Conservation (phyloP, 108 stramenopile species). For the Conticribra weissflogii region DNA sequence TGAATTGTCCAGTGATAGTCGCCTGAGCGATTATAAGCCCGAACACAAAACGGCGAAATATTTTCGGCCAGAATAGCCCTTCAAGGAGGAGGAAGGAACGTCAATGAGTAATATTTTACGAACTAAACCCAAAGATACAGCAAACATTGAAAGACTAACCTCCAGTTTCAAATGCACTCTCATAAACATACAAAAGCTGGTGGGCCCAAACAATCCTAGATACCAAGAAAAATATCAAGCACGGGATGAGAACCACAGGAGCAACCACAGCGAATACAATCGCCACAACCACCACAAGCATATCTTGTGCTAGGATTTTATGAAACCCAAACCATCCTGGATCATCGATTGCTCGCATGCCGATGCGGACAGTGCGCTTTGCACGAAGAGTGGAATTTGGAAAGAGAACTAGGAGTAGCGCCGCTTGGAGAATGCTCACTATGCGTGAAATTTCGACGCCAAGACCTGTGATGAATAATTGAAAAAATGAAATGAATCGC, state of each 20-base stretch:
- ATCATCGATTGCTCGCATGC: conserved; percentile 86
- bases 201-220: conserved; percentile 90
- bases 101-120: neutral
- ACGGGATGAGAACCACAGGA: conserved; percentile 86
- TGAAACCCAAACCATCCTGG: conserved; percentile 92
- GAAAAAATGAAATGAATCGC: too few species aligned
- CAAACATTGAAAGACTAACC: conserved; percentile 53
- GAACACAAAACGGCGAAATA: conserved; percentile 90
- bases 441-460: conserved; percentile 86
- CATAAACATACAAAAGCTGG: conserved; percentile 90
- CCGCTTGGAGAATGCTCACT: conserved; percentile 66
- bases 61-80: conserved; percentile 91
- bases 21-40: conserved; percentile 90
- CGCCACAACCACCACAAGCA: conserved; percentile 89
- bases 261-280: conserved; percentile 92
- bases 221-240: conserved; percentile 80
- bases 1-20: conserved; percentile 91
- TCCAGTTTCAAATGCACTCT: conserved; percentile 92
- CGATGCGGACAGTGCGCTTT: conserved; percentile 60
- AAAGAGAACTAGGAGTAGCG: conserved; percentile 60
- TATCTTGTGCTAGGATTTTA: conserved; percentile 93
- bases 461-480: too few species aligned
- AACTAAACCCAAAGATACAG: neutral
- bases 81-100: neutral
- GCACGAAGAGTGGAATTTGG: conserved; percentile 82